phyloP scores from a whole-genome alignment of 352 stramenopile species.

The Globisporangium nunn region DNA sequence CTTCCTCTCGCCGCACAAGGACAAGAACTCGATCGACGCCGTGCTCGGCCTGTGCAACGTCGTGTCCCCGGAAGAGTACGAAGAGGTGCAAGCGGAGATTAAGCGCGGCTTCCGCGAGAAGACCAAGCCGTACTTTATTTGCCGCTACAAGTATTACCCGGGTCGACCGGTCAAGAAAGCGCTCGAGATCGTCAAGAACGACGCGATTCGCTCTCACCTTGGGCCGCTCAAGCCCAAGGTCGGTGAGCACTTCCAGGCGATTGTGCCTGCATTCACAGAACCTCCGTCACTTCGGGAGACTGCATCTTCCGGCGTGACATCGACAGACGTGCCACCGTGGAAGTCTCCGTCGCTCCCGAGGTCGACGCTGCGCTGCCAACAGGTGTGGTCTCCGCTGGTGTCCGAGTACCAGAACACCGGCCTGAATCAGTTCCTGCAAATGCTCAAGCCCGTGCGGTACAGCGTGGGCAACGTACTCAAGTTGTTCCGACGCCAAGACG shows the following conservation, averaged over 20 bases:
- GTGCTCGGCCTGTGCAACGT: slow-evolving; percentile 73
- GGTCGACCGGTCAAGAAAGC: slow-evolving; percentile 55
- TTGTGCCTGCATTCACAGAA: slow-evolving; percentile 28
- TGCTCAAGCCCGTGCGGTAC: slow-evolving; percentile 54
- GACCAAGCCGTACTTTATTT: slow-evolving; percentile 57
- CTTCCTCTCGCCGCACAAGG: slow-evolving; percentile 79
- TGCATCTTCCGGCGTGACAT: no score
- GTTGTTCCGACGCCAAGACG: slow-evolving; percentile 21
- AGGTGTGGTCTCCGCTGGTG: slow-evolving; percentile 68
- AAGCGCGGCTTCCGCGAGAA: slow-evolving; percentile 65
- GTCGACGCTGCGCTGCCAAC: slow-evolving; percentile 19
- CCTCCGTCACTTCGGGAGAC: not conserved
- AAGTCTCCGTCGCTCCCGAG: slow-evolving; percentile 16
- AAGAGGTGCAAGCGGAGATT: slow-evolving; percentile 64
- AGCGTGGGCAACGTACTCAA: slow-evolving; percentile 70
- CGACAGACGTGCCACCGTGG: slow-evolving; percentile 20
- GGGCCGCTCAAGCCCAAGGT: slow-evolving; percentile 65
- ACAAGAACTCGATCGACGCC: slow-evolving; percentile 77
- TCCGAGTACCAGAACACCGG: slow-evolving; percentile 28
- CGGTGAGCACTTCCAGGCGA: slow-evolving; percentile 49
- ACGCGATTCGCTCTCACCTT: slow-evolving; percentile 61
- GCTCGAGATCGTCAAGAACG: slow-evolving; percentile 54
- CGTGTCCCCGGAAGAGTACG: slow-evolving; percentile 64
- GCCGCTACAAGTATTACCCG: slow-evolving; percentile 80
- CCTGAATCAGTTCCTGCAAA: slow-evolving; percentile 47